Conservation (phyloP, 352 stramenopile species). For the Phytophthora lateralis region DNA sequence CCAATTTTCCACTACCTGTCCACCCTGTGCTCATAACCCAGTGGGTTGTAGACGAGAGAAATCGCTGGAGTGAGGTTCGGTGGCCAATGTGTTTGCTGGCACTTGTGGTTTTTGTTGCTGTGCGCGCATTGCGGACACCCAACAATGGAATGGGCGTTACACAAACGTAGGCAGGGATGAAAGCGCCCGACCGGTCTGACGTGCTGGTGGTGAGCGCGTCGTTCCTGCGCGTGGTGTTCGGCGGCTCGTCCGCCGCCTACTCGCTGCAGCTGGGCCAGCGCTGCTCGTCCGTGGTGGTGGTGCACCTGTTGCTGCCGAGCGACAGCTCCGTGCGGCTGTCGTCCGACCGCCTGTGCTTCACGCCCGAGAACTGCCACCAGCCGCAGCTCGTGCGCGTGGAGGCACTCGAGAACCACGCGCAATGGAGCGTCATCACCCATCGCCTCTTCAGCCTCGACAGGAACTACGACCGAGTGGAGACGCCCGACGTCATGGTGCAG, state of each 20-base stretch:
- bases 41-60: too few relatives aligned
- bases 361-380: conserved; percentile 54
- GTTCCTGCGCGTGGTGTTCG: conserved; percentile 62
- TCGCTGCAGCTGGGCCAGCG: conserved; percentile 56
- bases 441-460: conserved; percentile 70
- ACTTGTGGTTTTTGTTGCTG: too few relatives aligned
- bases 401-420: conserved; percentile 46
- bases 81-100: too few relatives aligned
- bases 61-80: too few relatives aligned
- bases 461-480: conserved; percentile 59
- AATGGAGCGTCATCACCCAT: conserved; percentile 61
- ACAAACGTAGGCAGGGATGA: too few relatives aligned
- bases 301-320: conserved; percentile 62
- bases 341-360: conserved; percentile 76
- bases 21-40: too few relatives aligned
- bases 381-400: conserved; percentile 74
- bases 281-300: conserved; percentile 71
- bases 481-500: conserved; percentile 59
- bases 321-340: conserved; percentile 61
- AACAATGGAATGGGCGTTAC: too few relatives aligned
- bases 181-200: conserved; percentile 10
- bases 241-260: conserved; percentile 63
- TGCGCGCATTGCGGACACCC: too few relatives aligned
- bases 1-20: too few relatives aligned
- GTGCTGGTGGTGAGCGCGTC: conserved; percentile 49